Evolutionary conservation across 805 yeast genomes (phyloP), one percentile per base, ranked within the genome.

Genomic region (Starmerella geochares): DNA sequence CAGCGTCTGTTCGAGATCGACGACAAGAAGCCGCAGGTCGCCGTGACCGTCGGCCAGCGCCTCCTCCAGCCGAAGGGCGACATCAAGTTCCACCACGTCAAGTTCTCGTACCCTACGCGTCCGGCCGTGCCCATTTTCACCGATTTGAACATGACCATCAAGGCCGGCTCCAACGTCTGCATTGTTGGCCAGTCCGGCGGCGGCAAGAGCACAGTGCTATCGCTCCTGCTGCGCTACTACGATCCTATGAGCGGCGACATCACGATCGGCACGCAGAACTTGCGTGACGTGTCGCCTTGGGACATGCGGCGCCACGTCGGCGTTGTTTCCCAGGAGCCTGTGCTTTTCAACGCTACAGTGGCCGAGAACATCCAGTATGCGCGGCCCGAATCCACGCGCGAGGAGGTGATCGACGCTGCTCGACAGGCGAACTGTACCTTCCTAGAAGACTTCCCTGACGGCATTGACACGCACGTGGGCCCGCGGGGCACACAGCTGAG

Each of bases 121-220:
- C 79, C 80, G 16, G 79, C 83, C 50, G 77, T 80, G 39, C 65
- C 66, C 17, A 81, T 90, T 21, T 86, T 90, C 66, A 59, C 69
- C 2, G 68, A 75, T 20, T 66, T 88, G 49, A 71, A 77, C 55
- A 70, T 90, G 50, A 71, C 67, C 1, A 80, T 90, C 40, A 64
- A 70, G 14, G 79, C 83, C 29, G 96, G 96, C 13, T 88, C 86
- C 58, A 90, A 90, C 59, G 80, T 88, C 14, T 88, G 96, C 63
- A 79, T 90, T 52, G 96, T 88, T 16, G 97, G 97, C 1, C 96
- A 95, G n/a, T 82, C 94, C 29, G 97, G 97, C 1, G 84, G 95
- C 53, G 97, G 97, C 23, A 90, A 90, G 64, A 85, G 95, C 16
- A 88, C 96, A 0, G 77, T 90, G 2, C 75, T 88, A 6, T 85